phyloP scores from a whole-genome alignment of 2,329 filamentous ascomycete genomes.

The Neofusicoccum sp. region DNA sequence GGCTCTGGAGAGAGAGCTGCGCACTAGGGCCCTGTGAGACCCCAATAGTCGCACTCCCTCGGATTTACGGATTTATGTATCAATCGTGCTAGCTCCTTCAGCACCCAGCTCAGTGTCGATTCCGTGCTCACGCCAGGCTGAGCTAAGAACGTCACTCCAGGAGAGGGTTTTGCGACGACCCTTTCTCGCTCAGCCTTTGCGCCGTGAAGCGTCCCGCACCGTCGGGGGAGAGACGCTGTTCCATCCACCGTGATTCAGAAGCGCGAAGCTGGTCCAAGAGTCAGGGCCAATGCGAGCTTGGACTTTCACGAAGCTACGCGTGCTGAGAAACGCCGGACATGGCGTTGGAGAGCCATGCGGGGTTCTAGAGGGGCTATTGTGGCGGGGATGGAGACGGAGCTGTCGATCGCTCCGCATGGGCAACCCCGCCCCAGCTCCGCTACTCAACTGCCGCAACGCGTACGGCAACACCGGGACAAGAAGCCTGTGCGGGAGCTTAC shows the following conservation, averaged over 20 bases:
- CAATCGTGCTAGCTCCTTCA: neutral
- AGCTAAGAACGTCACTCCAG: neutral
- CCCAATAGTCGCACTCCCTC: neutral
- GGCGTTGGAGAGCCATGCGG: slow-evolving; percentile 9
- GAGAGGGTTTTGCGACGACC: neutral
- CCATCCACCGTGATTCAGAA: neutral
- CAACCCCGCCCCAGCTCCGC: slow-evolving; percentile 12
- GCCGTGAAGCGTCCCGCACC: no score
- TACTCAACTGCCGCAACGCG: slow-evolving; percentile 10
- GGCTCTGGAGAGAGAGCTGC: slow-evolving; percentile 17
- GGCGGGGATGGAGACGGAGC: slow-evolving; percentile 13
- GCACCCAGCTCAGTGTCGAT: neutral
- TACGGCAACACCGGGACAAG: neutral
- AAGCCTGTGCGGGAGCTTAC: neutral
- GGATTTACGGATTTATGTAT: slow-evolving; percentile 14
- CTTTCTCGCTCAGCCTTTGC: no score
- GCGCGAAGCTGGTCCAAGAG: neutral
- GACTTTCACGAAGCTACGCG: neutral
- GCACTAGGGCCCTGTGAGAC: slow-evolving; percentile 6
- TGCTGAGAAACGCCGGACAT: neutral
- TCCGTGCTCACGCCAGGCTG: neutral
- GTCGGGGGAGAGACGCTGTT: neutral
- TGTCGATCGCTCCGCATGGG: slow-evolving; percentile 12
- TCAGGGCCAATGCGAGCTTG: neutral
- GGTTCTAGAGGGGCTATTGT: slow-evolving; percentile 14